phyloP scores from a whole-genome alignment of 2,329 filamentous ascomycete genomes.

The Epichloe gansuensis region DNA sequence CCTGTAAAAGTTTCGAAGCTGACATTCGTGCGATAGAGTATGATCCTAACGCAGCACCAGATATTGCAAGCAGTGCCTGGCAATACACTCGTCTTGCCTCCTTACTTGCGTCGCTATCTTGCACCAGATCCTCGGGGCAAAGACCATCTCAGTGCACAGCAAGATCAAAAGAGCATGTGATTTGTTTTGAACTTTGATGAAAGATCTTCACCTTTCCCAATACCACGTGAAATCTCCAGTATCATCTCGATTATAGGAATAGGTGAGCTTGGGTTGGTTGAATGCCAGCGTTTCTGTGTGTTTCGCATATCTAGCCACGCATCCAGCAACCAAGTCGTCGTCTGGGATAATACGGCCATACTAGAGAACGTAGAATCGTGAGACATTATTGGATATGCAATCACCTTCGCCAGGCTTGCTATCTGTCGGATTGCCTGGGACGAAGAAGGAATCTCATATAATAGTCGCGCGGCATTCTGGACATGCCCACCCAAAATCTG shows the following conservation, averaged over 20 bases:
- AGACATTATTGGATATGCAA: conserved; percentile 28
- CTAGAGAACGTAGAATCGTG: conserved; percentile 20
- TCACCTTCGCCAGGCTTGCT: conserved; percentile 29
- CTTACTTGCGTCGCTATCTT: conserved; percentile 14
- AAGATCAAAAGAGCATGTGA: conserved; percentile 26
- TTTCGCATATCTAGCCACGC: conserved; percentile 30
- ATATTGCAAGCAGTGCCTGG: conserved; percentile 25
- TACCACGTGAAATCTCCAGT: conserved; percentile 21
- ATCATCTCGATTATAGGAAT: conserved; percentile 25
- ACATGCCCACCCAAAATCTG: conserved; percentile 20
- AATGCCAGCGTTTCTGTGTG: conserved; percentile 26
- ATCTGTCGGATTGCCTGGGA: conserved; percentile 37
- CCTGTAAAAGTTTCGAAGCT: conserved; percentile 30
- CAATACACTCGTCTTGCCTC: conserved; percentile 24
- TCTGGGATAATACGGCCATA: conserved; percentile 25
- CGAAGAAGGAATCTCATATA: conserved; percentile 27
- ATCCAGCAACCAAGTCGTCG: conserved; percentile 38
- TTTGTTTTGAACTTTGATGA: conserved; percentile 21
- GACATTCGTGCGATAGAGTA: conserved; percentile 27
- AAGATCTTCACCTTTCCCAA: conserved; percentile 9
- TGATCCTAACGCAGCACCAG: conserved; percentile 22
- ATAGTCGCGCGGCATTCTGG: conserved; percentile 17
- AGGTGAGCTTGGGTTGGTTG: conserved; percentile 18
- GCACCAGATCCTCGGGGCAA: conserved; percentile 20
- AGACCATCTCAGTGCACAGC: conserved; percentile 30